phyloP scores from a whole-genome alignment of 495 filamentous ascomycete species.

The Acidiella bohemica region DNA sequence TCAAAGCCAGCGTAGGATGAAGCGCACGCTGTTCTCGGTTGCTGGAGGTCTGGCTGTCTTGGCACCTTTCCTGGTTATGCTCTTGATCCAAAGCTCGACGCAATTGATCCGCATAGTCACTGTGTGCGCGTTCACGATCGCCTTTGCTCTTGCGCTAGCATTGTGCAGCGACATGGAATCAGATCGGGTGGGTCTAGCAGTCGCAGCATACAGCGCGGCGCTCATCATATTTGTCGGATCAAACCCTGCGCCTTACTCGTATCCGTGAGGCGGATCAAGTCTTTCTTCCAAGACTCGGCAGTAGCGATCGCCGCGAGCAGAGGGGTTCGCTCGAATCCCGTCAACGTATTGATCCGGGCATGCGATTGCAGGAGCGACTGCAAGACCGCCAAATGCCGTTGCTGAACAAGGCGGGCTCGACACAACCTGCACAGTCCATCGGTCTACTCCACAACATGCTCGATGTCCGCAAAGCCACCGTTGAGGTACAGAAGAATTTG shows the following conservation, averaged over 20 bases:
- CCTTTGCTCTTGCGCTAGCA: not conserved
- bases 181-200: slow-evolving; percentile 3
- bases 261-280: not conserved
- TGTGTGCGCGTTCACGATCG: slow-evolving; percentile 4
- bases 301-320: too few relatives aligned
- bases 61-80: slow-evolving; percentile 11
- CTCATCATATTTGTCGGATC: slow-evolving; percentile 10
- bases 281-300: too few relatives aligned
- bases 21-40: slow-evolving; percentile 7
- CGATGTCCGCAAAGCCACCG: slow-evolving; percentile 2
- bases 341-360: too few relatives aligned
- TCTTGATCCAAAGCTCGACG: not conserved
- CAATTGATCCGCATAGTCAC: not conserved
- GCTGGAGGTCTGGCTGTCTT: slow-evolving; percentile 5
- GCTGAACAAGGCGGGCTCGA: too few relatives aligned
- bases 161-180: slow-evolving; percentile 4
- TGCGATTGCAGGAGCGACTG: too few relatives aligned
- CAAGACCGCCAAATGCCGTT: too few relatives aligned
- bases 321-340: too few relatives aligned
- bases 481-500: slow-evolving; percentile 25
- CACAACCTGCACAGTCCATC: too few relatives aligned
- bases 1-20: not conserved
- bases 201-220: slow-evolving; percentile 8
- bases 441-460: slow-evolving; percentile 3
- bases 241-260: not conserved